Conservation (phyloP, 116 monocot genomes). For the Papilionanthe hybrid region DNA sequence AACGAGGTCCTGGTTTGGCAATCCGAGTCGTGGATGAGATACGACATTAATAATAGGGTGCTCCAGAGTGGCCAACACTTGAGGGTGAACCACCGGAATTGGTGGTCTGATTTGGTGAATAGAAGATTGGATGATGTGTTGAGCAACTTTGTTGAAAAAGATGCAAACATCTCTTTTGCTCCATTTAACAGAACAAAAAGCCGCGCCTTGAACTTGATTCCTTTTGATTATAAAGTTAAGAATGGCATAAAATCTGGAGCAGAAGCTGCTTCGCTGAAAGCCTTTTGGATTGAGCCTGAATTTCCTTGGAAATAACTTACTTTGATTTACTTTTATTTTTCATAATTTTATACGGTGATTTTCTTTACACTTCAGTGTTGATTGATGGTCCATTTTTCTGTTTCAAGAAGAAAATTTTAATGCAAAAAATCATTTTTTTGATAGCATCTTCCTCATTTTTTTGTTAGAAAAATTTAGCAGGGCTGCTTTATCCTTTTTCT, state of each 20-base stretch:
- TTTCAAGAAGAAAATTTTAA: background rate
- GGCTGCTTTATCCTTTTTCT: background rate
- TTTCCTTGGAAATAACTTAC: slow-evolving; percentile 2
- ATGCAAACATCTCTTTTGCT: background rate
- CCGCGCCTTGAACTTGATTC: background rate
- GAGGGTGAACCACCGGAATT: background rate
- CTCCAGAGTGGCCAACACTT: background rate
- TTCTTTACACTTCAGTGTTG: background rate
- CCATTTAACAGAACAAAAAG: background rate
- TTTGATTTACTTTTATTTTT: no score
- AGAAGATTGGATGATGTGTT: background rate
- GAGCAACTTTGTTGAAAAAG: background rate
- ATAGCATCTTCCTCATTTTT: background rate
- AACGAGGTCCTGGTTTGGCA: background rate
- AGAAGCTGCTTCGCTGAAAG: background rate
- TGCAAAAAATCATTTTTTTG: background rate
- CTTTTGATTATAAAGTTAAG: background rate
- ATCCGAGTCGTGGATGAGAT: background rate
- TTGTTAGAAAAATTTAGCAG: background rate
- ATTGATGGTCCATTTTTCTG: background rate
- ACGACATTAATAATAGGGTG: no score
- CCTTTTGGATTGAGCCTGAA: background rate
- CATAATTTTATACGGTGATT: no score
- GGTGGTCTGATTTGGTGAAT: background rate
- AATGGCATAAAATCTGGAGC: background rate